Evolutionary conservation across 2,329 filamentous ascomycete species (phyloP), one percentile per base, ranked within the genome.

Genomic region (Aspergillus jensenii): DNA sequence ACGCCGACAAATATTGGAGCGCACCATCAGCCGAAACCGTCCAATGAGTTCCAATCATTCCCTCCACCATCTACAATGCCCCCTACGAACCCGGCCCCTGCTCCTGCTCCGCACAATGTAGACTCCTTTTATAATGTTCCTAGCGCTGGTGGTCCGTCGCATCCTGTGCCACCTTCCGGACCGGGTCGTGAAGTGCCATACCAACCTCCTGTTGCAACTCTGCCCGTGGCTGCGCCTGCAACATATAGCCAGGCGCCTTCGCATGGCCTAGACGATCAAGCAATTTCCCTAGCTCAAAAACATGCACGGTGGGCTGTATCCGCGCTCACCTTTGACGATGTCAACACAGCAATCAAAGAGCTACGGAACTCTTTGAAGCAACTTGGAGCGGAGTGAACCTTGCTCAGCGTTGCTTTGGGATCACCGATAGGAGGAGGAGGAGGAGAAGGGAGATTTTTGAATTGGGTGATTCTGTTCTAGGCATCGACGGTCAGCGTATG

Each of bases 281-380:
- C 89, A 0, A 88, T 97, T 37, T 79, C 85, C 37, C 84, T 87
- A 66, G 93, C 95, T 4, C 92, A 96, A 73, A 99, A 98, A 72
- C 95, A 98, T 77, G 93, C 93, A 2, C 92, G 91, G 68, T 99
- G 91, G 91, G 95, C 95, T 0, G 96, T 98, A 43, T 97, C 93
- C 11, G 95, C 95, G 0, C 78, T 99, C 48, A 96, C 97, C 68
- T 99, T 99, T 74, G 95, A 99, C 66, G 95, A 99, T 72, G 90
- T 96, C 2, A 82, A 88, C 1, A 99, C 95, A 0, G 95, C 95
- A 0, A 87, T 98, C 4, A 87, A 88, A 68, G 93, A 99, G 71
- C 74, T 99, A 61, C 85, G 85, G 52, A 86, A 85, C 59, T 95
- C 95, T 3, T 76, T 99, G 61, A 79, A 84, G 56, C 77, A 81